Conservation (phyloP, 352 stramenopile species). For the Phytophthora pisi region DNA sequence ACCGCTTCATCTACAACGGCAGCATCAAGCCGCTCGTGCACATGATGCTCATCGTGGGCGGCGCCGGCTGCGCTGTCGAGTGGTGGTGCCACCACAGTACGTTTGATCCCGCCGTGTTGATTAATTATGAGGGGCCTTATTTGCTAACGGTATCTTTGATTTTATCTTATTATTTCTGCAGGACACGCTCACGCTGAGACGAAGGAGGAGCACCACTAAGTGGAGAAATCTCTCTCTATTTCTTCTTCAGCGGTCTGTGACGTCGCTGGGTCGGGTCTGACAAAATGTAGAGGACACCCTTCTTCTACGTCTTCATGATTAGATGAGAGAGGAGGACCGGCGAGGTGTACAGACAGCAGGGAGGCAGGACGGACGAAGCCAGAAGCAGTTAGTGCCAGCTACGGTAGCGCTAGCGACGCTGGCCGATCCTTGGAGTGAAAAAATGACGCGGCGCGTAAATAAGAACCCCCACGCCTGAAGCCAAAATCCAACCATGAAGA, state of each 20-base stretch:
- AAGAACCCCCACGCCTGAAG: conserved; percentile 27
- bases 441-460: conserved; percentile 31
- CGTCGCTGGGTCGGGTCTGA: conserved; percentile 9
- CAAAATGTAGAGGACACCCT: background rate
- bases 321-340: conserved; percentile 7
- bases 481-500: conserved; percentile 29
- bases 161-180: conserved; percentile 17
- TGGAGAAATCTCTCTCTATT: conserved; percentile 4
- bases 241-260: conserved; percentile 15
- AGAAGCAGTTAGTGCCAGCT: conserved; percentile 6
- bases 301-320: conserved; percentile 11
- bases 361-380: conserved; percentile 12
- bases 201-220: conserved; percentile 69
- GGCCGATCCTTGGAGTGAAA: conserved; percentile 22
- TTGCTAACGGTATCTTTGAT: conserved; percentile 1
- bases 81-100: conserved; percentile 75
- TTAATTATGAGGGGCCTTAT: conserved; percentile 14
- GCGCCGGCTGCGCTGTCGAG: conserved; percentile 59
- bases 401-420: conserved; percentile 13
- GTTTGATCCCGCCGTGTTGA: conserved; percentile 9
- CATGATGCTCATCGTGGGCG: conserved; percentile 78
- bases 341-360: conserved; percentile 5
- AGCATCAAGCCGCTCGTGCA: conserved; percentile 73
- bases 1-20: conserved; percentile 79
- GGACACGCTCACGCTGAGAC: conserved; percentile 58